These are phyloP conservation scores for Lodderomyces margitis DNA, from an alignment of 1,139 yeast genomes.

Conservation along the genomic window DNA sequence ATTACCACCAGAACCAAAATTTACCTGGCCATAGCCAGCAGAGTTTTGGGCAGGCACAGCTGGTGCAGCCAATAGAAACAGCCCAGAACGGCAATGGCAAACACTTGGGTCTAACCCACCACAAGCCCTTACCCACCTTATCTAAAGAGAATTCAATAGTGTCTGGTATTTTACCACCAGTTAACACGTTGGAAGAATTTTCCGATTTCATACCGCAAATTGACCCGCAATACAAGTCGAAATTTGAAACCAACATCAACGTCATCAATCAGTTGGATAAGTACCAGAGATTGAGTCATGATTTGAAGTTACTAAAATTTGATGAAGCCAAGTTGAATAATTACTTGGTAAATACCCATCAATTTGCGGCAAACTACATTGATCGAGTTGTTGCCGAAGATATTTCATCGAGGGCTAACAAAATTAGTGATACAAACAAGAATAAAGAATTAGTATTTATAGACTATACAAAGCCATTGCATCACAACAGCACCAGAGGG, in stretches of 20 bases:
- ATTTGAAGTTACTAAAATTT: slow-evolving; percentile 26
- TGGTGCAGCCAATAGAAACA: not conserved
- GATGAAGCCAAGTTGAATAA: slow-evolving; percentile 28
- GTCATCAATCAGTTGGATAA: slow-evolving; percentile 30
- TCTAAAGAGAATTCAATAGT: slow-evolving; percentile 9
- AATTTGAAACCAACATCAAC: slow-evolving; percentile 28
- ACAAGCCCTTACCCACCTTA: slow-evolving; percentile 3
- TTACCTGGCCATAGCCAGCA: not conserved
- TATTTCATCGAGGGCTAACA: slow-evolving; percentile 24
- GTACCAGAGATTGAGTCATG: slow-evolving; percentile 25
- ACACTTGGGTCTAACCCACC: not conserved
- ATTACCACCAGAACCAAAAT: not conserved
- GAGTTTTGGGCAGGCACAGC: not conserved
- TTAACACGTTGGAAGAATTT: not conserved
- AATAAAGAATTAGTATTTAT: slow-evolving; percentile 16
- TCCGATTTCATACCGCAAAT: slow-evolving; percentile 7
- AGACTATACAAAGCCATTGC: slow-evolving; percentile 18
- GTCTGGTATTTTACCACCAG: slow-evolving; percentile 10
- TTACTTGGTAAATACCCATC: slow-evolving; percentile 25
- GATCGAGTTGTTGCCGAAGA: slow-evolving; percentile 40
- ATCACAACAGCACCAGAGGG: slow-evolving; percentile 24
- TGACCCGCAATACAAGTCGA: slow-evolving; percentile 14
- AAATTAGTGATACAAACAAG: slow-evolving; percentile 19
- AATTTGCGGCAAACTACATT: slow-evolving; percentile 31
- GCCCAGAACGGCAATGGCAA: not conserved